A percentile compares a stretch with the other conserved stretches of the same genome.
Evolutionary conservation across 176 grass and related monocot species (phyloP).

Genomic region (Musa itinerans): DNA sequence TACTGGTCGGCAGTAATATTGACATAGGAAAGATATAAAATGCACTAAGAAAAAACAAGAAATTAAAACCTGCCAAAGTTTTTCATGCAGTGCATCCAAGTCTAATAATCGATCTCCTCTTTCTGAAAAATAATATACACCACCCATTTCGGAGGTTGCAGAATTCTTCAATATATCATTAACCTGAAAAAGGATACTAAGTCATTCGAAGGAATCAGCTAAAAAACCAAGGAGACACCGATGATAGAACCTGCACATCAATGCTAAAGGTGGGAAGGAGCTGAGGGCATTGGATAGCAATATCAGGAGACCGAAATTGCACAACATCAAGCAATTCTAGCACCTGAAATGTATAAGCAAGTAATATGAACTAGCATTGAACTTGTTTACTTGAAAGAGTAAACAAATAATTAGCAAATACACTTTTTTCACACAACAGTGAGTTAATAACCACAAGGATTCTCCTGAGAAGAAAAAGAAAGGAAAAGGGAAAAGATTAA

Average conservation of each 20-base stretch:
- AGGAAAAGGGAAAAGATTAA: too few species aligned
- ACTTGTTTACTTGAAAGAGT: too few species aligned
- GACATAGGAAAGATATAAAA: not conserved
- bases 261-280: conserved; percentile 49
- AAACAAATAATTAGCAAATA: too few species aligned
- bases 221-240: conserved; percentile 9
- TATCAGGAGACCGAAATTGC: conserved; percentile 75
- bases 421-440: too few species aligned
- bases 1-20: too few species aligned
- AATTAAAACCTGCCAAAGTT: conserved; percentile 65
- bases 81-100: conserved; percentile 71
- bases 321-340: conserved; percentile 84
- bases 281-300: conserved; percentile 53
- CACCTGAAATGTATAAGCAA: conserved; percentile 39
- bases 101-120: conserved; percentile 84
- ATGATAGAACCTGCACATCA: conserved; percentile 45
- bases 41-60: not conserved
- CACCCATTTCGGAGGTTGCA: conserved; percentile 58
- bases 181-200: conserved; percentile 32
- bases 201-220: not conserved
- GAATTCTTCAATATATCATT: conserved; percentile 59
- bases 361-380: too few species aligned
- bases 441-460: too few species aligned
- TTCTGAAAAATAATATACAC: conserved; percentile 92
- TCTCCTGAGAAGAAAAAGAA: too few species aligned